These are phyloP conservation scores for Trichoderma reesei DNA, from an alignment of 495 filamentous ascomycete species.

Conservation along the genomic window DNA sequence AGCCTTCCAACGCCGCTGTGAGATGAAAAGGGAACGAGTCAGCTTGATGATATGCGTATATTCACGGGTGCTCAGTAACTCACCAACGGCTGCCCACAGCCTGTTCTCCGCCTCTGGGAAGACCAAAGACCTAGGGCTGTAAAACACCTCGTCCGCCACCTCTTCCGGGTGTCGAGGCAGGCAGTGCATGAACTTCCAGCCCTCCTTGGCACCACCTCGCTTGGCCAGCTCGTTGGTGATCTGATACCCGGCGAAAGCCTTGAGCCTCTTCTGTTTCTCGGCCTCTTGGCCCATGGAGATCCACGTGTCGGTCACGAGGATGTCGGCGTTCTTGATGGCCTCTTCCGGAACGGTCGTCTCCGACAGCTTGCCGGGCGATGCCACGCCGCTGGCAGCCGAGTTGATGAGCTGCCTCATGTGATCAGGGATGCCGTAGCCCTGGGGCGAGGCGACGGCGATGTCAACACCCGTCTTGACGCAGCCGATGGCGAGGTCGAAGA, in stretches of 20 bases:
- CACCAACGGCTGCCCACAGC: slow-evolving; percentile 75
- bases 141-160: slow-evolving; percentile 90
- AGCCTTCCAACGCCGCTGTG: slow-evolving; percentile 68
- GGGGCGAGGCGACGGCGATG: slow-evolving; percentile 75
- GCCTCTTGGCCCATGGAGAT: slow-evolving; percentile 94
- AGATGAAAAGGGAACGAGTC: slow-evolving; percentile 8
- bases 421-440: slow-evolving; percentile 66
- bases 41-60: slow-evolving; percentile 9
- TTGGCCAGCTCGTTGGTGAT: slow-evolving; percentile 74
- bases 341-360: slow-evolving; percentile 77
- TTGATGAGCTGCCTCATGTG: slow-evolving; percentile 61
- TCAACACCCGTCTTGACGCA: slow-evolving; percentile 80
- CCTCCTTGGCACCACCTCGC: slow-evolving; percentile 74
- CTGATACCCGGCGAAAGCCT: slow-evolving; percentile 82
- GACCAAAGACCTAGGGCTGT: slow-evolving; percentile 68
- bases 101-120: slow-evolving; percentile 93
- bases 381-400: slow-evolving; percentile 44
- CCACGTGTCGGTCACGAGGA: slow-evolving; percentile 96
- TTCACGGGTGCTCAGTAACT: slow-evolving; percentile 16
- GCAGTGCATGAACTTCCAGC: slow-evolving; percentile 99
- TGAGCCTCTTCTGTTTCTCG: slow-evolving; percentile 62
- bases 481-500: slow-evolving; percentile 82
- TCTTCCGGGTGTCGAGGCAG: slow-evolving; percentile 90
- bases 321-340: slow-evolving; percentile 77
- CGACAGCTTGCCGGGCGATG: slow-evolving; percentile 51